Evolutionary conservation across 2,329 filamentous ascomycete genomes (phyloP).

Genomic region (Fusarium albidum): DNA sequence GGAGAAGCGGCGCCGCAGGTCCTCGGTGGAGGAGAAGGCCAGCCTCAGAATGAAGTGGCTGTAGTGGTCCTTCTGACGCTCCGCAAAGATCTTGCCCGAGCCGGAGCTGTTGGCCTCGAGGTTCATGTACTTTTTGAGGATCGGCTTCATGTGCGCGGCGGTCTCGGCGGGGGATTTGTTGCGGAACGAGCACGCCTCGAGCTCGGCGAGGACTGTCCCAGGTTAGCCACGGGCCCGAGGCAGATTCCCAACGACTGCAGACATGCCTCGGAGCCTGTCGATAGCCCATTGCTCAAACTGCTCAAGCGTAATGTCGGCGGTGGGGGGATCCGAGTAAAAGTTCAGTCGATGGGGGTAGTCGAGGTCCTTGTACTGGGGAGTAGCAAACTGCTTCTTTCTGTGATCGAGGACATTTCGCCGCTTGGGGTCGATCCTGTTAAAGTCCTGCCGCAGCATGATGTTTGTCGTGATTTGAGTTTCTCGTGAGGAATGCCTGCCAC

Average conservation of each 20-base stretch:
- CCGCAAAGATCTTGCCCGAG: conserved; percentile 66
- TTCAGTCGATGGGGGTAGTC: conserved; percentile 88
- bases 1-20: conserved; percentile 85
- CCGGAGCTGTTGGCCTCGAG: conserved; percentile 78
- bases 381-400: conserved; percentile 87
- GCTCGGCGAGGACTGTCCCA: conserved; percentile 76
- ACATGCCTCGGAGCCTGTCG: conserved; percentile 79
- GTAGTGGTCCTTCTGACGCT: conserved; percentile 96
- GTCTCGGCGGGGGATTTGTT: conserved; percentile 89
- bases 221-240: conserved; percentile 12
- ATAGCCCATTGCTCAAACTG: conserved; percentile 99
- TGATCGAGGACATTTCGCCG: conserved; percentile 78
- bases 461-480: conserved; percentile 10
- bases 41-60: conserved; percentile 96
- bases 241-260: too few species aligned
- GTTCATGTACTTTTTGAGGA: conserved; percentile 87
- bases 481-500: conserved; percentile 6
- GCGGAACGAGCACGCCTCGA: conserved; percentile 95
- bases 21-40: conserved; percentile 91
- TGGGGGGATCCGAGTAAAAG: conserved; percentile 89
- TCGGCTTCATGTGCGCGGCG: conserved; percentile 80
- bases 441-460: conserved; percentile 60
- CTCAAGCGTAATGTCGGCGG: conserved; percentile 92
- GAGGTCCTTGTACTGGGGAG: conserved; percentile 77
- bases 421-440: conserved; percentile 71